Conservation (phyloP, 306 rosid genomes). For the Elaeagnus macrophylla region DNA sequence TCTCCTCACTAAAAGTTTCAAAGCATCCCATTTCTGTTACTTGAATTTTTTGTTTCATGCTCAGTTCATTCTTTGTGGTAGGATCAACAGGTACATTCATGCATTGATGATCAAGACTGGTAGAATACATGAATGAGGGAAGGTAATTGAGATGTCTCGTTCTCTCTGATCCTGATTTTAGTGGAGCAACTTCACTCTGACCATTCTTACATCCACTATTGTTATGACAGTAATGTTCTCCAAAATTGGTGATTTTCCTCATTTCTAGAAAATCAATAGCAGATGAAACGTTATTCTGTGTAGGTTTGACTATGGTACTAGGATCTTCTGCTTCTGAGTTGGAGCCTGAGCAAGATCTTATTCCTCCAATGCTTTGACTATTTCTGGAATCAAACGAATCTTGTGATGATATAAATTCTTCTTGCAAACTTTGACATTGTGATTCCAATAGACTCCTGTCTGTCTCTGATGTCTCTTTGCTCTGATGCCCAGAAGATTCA, state of each 20-base stretch:
- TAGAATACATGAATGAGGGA: constrained; percentile 29
- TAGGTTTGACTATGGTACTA: constrained; percentile 25
- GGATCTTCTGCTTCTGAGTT: constrained; percentile 63
- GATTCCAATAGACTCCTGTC: constrained; percentile 20
- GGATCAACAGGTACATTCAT: constrained; percentile 30
- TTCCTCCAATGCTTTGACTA: constrained; percentile 44
- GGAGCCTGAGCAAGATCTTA: constrained; percentile 41
- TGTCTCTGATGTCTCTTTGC: constrained; percentile 23
- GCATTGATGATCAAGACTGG: constrained; percentile 29
- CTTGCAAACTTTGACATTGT: constrained; percentile 41
- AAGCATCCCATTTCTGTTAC: constrained; percentile 26
- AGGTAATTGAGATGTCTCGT: constrained; percentile 25
- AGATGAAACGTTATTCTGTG: constrained; percentile 24
- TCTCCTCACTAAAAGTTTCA: constrained; percentile 44
- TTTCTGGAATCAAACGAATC: constrained; percentile 69
- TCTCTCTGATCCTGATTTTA: constrained; percentile 24
- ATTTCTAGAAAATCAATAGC: constrained; percentile 25
- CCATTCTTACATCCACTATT: constrained; percentile 34
- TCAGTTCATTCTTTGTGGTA: constrained; percentile 28
- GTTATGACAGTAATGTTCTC: constrained; percentile 42
- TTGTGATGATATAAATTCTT: constrained; percentile 65
- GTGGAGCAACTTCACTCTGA: constrained; percentile 23
- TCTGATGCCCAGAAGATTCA: constrained; percentile 31
- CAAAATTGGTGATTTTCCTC: constrained; percentile 33
- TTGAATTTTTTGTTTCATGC: constrained; percentile 19